Base-by-base conservation (phyloP, 148 eudicot species). In the Heliamphora exappendiculata region DNA sequence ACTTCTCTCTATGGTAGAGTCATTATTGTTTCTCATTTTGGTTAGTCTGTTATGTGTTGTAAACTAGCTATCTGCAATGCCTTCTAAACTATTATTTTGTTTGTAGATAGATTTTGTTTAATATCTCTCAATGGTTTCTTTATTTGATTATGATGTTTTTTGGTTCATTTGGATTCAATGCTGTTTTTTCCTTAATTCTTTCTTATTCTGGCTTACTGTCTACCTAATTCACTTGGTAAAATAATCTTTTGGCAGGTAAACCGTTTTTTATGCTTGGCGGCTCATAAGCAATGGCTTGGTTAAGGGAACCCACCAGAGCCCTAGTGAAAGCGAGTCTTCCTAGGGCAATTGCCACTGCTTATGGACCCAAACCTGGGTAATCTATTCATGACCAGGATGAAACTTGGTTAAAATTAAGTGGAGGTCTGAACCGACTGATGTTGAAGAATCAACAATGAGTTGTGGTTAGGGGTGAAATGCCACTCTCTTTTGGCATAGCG, bases 191-290 rank as follows among this genome's bases (percentile, higher is more conserved):
- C 1, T 11, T 17, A n/a, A n/a, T 44, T 1, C 9, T 22, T 26
- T 31, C 39, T 24, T 29, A 0, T 33, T 22, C 49, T 24, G n/a
- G 7, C n/a, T 34, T 1, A 72, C 51, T 29, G 51, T 3, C 12
- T 34, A 14, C 16, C 51, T 36, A 19, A 36, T 36, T 4, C 24
- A 66, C 26, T 44, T 34, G 28, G 44, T 45, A 62, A 44, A 19
- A 20, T 31, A 19, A 45, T 73, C 34, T 64, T 67, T 26, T 73
- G 45, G 67, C 87, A 87, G 93, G 86, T 89, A 91, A 49, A 89
- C 89, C 84, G 86, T 89, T 62, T 89, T 86, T 44, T 88, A 88
- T 67, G 91, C 93, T 39, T 85, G 88, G 87, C n/a, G n/a, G n/a
- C n/a, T n/a, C n/a, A n/a, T n/a, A n/a, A n/a, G n/a, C n/a, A n/a